Base-by-base conservation (phyloP, 2,329 filamentous ascomycete species). In the Malbranchea zuffiana region DNA sequence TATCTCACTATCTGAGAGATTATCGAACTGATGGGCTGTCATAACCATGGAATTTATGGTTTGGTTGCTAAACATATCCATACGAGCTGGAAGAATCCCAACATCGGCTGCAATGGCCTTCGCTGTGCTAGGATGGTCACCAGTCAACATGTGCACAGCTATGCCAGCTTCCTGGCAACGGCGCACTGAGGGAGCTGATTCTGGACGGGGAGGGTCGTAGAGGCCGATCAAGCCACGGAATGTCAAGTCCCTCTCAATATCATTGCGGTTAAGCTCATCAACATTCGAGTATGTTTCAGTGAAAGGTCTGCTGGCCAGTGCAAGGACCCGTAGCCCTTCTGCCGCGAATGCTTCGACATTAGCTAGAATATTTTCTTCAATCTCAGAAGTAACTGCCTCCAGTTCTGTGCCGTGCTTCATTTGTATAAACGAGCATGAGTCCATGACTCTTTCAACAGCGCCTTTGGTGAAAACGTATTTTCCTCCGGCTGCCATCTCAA, bases 151-250 rank as follows among this genome's bases (percentile, higher is more conserved):
- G 60, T 85, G 81, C 4, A 87, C 82, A 43, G 71, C 72, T 54
- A 87, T 84, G 33, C 82, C 82, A 18, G 82, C 82, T 32, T 69
- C 69, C 36, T 80, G 73, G 50, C 80, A 85, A 50, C 79, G 71
- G 13, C 66, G 66, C 40, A 87, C 82, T 3, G 82, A 78, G 1
- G 67, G 70, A 13, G 78, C 80, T 1, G 84, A 85, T 61, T 92
- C 85, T 2, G 75, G 72, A 1, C 85, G 82, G 38, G 84, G 85
- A 4, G 85, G 85, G 47, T 93, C 85, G 53, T 90, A 88, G 44
- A 93, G 80, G 39, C 83, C 85, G 31, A 82, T 78, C 6, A 94
- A 69, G n/a, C 86, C 86, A 10, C 84, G 72, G 42, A 92, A 82
- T 3, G 69, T 71, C 23, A 94, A 72, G 19, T 73, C 67, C 21